A percentile compares a stretch with the other conserved stretches of the same genome.
Evolutionary conservation across 805 yeast species (phyloP).

Genomic region (Metschnikowia arizonensis): DNA sequence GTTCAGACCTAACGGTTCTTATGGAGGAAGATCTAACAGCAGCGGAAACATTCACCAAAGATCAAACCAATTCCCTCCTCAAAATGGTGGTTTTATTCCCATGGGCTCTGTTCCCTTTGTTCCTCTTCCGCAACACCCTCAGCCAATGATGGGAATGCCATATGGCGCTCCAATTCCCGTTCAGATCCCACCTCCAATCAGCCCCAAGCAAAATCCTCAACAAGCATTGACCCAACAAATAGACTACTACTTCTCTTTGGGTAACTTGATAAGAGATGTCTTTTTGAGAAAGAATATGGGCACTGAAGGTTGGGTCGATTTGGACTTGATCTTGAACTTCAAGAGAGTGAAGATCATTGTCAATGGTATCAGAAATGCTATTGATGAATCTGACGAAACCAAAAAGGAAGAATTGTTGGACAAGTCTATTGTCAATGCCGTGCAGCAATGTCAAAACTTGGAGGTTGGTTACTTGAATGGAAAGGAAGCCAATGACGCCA

Average conservation of each 20-base stretch:
- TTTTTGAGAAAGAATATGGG: constrained; percentile 76
- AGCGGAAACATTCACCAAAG: constrained; percentile 19
- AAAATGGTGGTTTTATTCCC: constrained; percentile 19
- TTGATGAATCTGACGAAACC: constrained; percentile 23
- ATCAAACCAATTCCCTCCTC: constrained; percentile 9
- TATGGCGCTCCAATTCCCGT: constrained; percentile 18
- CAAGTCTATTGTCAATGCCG: constrained; percentile 47
- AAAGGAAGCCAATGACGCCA: constrained; percentile 26
- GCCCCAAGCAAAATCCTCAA: constrained; percentile 44
- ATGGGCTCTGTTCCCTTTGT: constrained; percentile 19
- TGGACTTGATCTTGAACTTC: constrained; percentile 61
- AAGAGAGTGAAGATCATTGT: constrained; percentile 64
- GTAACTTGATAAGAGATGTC: constrained; percentile 80
- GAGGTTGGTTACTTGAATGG: constrained; percentile 42
- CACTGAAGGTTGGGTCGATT: constrained; percentile 64
- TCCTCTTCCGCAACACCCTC: constrained; percentile 25
- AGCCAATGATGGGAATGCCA: constrained; percentile 20
- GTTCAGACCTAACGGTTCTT: constrained; percentile 19
- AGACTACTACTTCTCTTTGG: constrained; percentile 86
- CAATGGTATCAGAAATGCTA: constrained; percentile 35
- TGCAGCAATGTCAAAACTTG: constrained; percentile 49
- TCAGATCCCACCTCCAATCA: constrained; percentile 44
- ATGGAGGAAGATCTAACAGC: constrained; percentile 17
- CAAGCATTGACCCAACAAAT: constrained; percentile 56
- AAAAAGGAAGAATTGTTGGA: constrained; percentile 22